Evolutionary conservation across 768 basidiomycete species (phyloP), one percentile per base, ranked within the genome.

Genomic region (Leccinum uliginosum): DNA sequence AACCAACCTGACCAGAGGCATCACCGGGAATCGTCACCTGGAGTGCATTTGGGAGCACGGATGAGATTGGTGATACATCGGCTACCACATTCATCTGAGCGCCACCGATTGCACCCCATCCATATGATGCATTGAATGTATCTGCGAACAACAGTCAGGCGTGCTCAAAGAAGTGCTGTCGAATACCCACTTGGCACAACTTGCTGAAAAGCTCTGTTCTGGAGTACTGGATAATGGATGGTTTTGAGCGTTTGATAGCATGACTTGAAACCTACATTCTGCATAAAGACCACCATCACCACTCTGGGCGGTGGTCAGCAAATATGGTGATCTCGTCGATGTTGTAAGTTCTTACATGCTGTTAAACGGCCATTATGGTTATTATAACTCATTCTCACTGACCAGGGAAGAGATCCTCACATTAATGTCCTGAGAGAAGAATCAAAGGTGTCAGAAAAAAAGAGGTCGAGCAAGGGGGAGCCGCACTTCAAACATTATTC

Each of bases 201-300:
- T 56, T 81, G 75, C 57, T 87, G 85, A 65, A 86, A 84, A 1
- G 85, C 85, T 12, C 85, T 75, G 62, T 87, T 87, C 67, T 83
- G 84, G 1, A 86, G 73, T 15, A 86, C 83, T 84, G 58, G 6
- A 55, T 45, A 34, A 19, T 35, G n/a, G n/a, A 19, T 2, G 7
- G 53, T 51, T 14, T 53, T 38, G 35, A 34, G 38, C 19, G 23
- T 17, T 34, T 3, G 6, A n/a, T 34, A 29, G 14, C 24, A 23
- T 15, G 12, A 55, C 34, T 17, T 12, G 45, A 21, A 4, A n/a
- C 78, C 52, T 51, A 83, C 83, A 60, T 68, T 85, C 84, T 2
- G 76, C 85, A 54, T 86, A 86, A 15, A 86, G 66, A 3, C 85
- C 84, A 27, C 84, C 84, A 59, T 86, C 84, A 21, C 83, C 83